Conservation (phyloP, 768 basidiomycete genomes). For the Trametes cubensis region DNA sequence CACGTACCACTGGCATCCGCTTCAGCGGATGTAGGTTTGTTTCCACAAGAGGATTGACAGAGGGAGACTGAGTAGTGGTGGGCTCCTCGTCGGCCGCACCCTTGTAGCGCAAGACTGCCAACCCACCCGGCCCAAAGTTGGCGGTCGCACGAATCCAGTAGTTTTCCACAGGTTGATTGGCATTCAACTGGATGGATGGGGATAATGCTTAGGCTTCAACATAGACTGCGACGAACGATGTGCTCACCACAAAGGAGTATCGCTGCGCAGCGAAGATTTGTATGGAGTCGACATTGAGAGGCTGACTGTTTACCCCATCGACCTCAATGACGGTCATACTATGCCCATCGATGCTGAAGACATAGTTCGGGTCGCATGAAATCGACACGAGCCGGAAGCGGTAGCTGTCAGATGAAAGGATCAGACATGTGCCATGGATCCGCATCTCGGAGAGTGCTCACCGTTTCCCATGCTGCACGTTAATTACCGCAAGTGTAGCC, state of each 20-base stretch:
- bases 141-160: slow-evolving; percentile 27
- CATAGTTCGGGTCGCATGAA: slow-evolving; percentile 47
- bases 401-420: slow-evolving; percentile 29
- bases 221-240: neutral
- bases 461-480: slow-evolving; percentile 22
- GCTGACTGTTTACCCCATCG: slow-evolving; percentile 44
- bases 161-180: slow-evolving; percentile 28
- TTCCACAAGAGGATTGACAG: slow-evolving; percentile 20
- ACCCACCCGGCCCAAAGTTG: slow-evolving; percentile 30
- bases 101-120: slow-evolving; percentile 43
- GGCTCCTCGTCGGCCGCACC: slow-evolving; percentile 43
- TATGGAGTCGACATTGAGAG: slow-evolving; percentile 44
- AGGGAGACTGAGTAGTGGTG: slow-evolving; percentile 10
- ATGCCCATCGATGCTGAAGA: slow-evolving; percentile 50
- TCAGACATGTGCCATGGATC: neutral
- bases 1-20: slow-evolving; percentile 16
- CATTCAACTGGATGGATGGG: slow-evolving; percentile 14
- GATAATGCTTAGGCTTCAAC: too few species aligned
- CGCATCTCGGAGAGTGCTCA: neutral
- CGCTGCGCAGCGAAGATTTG: slow-evolving; percentile 53
- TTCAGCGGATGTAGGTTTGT: slow-evolving; percentile 21
- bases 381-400: slow-evolving; percentile 43
- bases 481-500: slow-evolving; percentile 22
- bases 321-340: slow-evolving; percentile 50
- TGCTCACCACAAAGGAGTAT: slow-evolving; percentile 47